phyloP scores from a whole-genome alignment of 306 rosid genomes.

The Mucuna pruriens region DNA sequence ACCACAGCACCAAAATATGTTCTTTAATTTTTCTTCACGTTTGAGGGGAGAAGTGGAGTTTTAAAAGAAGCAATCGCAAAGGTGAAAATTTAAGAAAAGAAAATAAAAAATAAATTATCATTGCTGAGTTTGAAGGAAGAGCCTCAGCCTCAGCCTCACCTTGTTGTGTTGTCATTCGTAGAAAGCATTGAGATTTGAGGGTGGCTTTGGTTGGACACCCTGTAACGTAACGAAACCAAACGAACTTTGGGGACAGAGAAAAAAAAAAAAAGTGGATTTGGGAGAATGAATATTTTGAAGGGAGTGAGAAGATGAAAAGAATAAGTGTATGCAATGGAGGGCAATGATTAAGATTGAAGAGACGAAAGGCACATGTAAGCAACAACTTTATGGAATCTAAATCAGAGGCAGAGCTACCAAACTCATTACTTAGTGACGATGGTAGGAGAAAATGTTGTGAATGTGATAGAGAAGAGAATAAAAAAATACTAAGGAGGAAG shows the following conservation, averaged over 20 bases:
- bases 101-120: not conserved
- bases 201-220: constrained; percentile 49
- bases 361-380: constrained; percentile 48
- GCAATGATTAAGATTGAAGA: constrained; percentile 35
- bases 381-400: constrained; percentile 42
- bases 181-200: constrained; percentile 44
- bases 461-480: not conserved
- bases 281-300: constrained; percentile 31
- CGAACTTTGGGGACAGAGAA: constrained; percentile 2
- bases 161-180: constrained; percentile 31
- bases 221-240: constrained; percentile 46
- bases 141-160: constrained; percentile 41
- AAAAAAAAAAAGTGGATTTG: constrained; percentile 10
- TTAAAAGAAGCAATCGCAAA: constrained; percentile 2
- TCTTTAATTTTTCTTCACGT: not conserved
- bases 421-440: constrained; percentile 41
- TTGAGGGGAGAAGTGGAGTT: not conserved
- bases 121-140: constrained; percentile 42
- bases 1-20: constrained; percentile 7
- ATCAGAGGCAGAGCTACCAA: constrained; percentile 33
- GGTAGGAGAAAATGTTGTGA: constrained; percentile 16
- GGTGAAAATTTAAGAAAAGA: not conserved
- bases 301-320: constrained; percentile 44
- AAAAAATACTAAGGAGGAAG: no score
- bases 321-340: not conserved